Base-by-base conservation (phyloP, 106 monocot genomes). In the Dioscorea zingiberensis region DNA sequence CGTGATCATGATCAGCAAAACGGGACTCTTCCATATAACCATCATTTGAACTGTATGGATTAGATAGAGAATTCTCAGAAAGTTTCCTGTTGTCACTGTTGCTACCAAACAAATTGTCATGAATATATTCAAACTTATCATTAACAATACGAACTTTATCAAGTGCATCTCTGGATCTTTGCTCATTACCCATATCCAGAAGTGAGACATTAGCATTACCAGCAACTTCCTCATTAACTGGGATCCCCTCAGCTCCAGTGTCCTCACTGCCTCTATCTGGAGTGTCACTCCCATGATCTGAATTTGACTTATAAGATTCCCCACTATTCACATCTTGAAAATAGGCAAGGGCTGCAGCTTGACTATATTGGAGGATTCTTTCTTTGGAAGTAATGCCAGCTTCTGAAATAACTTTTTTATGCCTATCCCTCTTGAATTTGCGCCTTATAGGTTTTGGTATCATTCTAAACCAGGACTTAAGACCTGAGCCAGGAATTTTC, bases 291-390 rank as follows among this genome's bases (percentile, higher is more conserved):
- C 68, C 74, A 10, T 73, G 73, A 5, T 73, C 62, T 54, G 48
- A 23, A 63, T 8, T 63, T 46, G 74, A 65, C 30, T 69, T 68
- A 21, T 44, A 61, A 30, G 21, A 65, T 24, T 76, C 76, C 25
- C 60, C 75, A 66, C 23, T 25, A 69, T 71, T 67, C 55, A 59
- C 47, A 32, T 65, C 23, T 21, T 23, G 69, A 29, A 98, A 98
- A 82, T 89, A 89, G 47, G 84, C 76, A 30, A 79, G 38, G 47
- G 93, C 91, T 65, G 93, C 93, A 55, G 70, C 56, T 27, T 92
- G 81, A 76, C 98, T 93, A 14, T 73, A 77, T 38, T 73, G 53
- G 12, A 98, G 98, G 65, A 65, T 93, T 78, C 83, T 82, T 71
- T 77, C 70, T 71, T 83, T 83, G 69, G 77, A 81, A 73, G 70